Evolutionary conservation across 2,329 filamentous ascomycete genomes (phyloP), one percentile per base, ranked within the genome.

Genomic region (Chrysosphaeria jannelii): DNA sequence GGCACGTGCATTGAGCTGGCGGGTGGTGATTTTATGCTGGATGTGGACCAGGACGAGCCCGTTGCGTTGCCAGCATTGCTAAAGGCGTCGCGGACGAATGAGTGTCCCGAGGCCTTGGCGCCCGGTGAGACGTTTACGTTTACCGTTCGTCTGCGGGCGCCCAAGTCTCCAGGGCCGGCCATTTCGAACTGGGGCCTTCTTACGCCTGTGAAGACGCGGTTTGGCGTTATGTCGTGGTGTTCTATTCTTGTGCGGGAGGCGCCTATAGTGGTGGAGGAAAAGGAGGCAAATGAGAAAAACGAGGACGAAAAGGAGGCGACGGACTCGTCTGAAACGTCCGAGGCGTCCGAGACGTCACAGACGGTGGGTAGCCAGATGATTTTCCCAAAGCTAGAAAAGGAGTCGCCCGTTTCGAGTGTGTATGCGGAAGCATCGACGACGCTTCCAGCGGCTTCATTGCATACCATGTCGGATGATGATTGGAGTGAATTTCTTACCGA

Each of bases 161-260:
- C 81, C 10, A 45, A 51, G 24, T 70, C 71, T 23, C 47, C 62
- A 25, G 79, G 81, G 26, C 72, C 69, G 42, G 56, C 67, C 28
- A 85, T 90, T 37, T 93, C 85, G 2, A 91, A 91, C 56, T 97
- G 85, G 85, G 78, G 81, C 30, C 51, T 97, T 33, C 88, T 79
- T 35, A 65, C 74, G 28, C 55, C 64, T 6, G 65, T 75, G 27
- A 79, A 79, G 13, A 51, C 57, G 31, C 70, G 75, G 32, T 91
- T 93, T 33, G 85, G 85, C 19, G 74, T 91, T 48, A 72, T 78
- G 37, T 53, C 97, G 22, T 97, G 81, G 81, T 91, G 81, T 39
- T 78, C 93, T 33, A 62, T 97, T 31, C 18, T n/a, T n/a, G n/a
- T n/a, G n/a, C 9, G 10, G 29, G 23, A 35, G 38, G 30, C 31